Evolutionary conservation across 345 rosid genomes (phyloP).

Genomic region (Salix suchowensis): DNA sequence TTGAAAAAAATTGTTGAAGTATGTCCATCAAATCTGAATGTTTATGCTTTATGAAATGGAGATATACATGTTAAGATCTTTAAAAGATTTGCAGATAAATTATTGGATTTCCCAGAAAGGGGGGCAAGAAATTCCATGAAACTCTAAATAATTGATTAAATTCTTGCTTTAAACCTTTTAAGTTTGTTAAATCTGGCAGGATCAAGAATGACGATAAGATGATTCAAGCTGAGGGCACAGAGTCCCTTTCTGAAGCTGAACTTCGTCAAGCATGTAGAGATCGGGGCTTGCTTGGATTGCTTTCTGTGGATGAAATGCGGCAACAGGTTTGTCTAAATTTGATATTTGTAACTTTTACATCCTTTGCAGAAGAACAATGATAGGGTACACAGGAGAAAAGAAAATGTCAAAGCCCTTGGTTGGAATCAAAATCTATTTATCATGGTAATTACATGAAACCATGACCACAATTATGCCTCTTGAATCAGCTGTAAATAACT

Average conservation of each 20-base stretch:
- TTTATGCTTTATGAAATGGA: background rate
- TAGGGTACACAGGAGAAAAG: background rate
- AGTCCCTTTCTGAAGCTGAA: constrained; percentile 87
- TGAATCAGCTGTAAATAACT: background rate
- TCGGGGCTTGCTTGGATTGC: constrained; percentile 86
- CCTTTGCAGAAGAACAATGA: background rate
- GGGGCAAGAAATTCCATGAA: background rate
- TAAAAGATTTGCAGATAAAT: background rate
- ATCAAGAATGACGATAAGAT: constrained; percentile 89
- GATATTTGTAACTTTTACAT: background rate
- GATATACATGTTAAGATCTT: background rate
- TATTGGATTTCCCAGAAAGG: background rate
- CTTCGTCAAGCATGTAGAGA: constrained; percentile 94
- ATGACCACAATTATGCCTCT: background rate
- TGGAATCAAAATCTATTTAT: too few species aligned
- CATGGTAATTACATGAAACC: background rate
- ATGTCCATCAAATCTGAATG: background rate
- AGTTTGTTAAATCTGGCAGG: constrained; percentile 38
- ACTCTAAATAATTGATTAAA: background rate
- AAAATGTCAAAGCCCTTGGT: background rate
- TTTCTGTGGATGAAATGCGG: constrained; percentile 90
- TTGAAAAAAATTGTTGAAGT: background rate
- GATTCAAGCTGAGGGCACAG: constrained; percentile 89
- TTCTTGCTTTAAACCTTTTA: background rate
- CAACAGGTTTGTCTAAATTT: constrained; percentile 51